Evolutionary conservation across 805 yeast genomes (phyloP).

Genomic region (Osmozyma mogii): DNA sequence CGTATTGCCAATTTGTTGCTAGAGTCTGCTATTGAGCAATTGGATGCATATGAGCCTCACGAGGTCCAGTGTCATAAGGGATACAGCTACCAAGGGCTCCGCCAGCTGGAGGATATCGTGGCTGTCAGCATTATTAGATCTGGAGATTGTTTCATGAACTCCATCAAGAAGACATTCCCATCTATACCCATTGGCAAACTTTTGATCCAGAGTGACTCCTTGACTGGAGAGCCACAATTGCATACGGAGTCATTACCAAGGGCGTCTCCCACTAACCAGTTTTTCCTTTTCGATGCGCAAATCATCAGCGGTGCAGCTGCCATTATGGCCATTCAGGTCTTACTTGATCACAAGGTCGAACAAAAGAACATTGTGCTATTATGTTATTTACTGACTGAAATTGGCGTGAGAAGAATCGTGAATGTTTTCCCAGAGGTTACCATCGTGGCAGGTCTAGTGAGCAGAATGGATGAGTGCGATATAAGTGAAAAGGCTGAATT

Average conservation of each 20-base stretch:
- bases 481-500: too few species aligned
- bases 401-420: conserved; percentile 64
- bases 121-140: conserved; percentile 81
- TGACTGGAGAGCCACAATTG: conserved; percentile 90
- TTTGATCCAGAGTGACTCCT: conserved; percentile 77
- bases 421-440: conserved; percentile 67
- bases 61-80: conserved; percentile 21
- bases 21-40: conserved; percentile 56
- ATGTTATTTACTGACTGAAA: conserved; percentile 67
- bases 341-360: conserved; percentile 69
- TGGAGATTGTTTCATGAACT: conserved; percentile 85
- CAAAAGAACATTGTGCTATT: conserved; percentile 60
- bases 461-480: conserved; percentile 35
- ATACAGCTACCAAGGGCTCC: conserved; percentile 28
- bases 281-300: conserved; percentile 79
- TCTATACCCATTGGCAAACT: conserved; percentile 76
- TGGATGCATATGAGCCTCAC: conserved; percentile 28
- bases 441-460: conserved; percentile 62
- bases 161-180: conserved; percentile 70
- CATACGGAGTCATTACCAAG: conserved; percentile 74
- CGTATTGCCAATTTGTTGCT: conserved; percentile 69
- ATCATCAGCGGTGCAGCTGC: conserved; percentile 89
- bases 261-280: conserved; percentile 28
- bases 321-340: conserved; percentile 86
- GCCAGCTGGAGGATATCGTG: conserved; percentile 43